Conservation (phyloP, 139 green algal species). For the Gonium pectorale region DNA sequence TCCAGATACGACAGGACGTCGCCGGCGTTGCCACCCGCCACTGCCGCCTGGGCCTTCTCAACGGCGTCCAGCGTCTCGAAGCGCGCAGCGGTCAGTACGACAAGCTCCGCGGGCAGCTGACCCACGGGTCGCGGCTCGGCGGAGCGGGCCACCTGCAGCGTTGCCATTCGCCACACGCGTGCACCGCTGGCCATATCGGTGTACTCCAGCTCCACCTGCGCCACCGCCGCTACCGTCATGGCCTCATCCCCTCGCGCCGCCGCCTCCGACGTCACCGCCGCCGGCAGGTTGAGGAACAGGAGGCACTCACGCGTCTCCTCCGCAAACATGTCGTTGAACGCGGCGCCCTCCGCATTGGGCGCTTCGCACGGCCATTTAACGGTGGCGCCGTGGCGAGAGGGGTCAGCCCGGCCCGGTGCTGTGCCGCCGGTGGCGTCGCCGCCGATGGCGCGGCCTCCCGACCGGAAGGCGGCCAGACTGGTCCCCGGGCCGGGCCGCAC, state of each 20-base stretch:
- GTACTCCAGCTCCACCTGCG: slow-evolving; percentile 1
- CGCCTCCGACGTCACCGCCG: neutral
- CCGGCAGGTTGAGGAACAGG: slow-evolving; percentile 46
- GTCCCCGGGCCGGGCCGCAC: slow-evolving; percentile 11
- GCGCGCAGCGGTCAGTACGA: slow-evolving; percentile 46
- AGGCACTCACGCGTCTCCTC: slow-evolving; percentile 62
- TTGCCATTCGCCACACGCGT: neutral
- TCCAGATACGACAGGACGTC: neutral
- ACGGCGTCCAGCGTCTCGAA: slow-evolving; percentile 47
- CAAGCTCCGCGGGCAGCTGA: slow-evolving; percentile 25
- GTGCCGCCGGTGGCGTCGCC: neutral
- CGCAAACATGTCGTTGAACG: slow-evolving; percentile 58
- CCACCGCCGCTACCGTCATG: slow-evolving; percentile 10
- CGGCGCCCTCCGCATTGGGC: neutral
- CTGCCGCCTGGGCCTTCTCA: slow-evolving; percentile 4
- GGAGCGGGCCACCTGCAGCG: neutral
- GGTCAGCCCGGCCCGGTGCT: neutral
- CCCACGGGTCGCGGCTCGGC: neutral
- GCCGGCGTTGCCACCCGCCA: neutral
- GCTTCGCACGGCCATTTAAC: too few species aligned
- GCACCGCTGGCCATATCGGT: neutral
- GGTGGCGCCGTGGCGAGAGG: neutral
- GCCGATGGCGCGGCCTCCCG: neutral
- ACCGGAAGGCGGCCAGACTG: slow-evolving; percentile 17
- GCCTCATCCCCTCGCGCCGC: neutral